Conservation (phyloP, 1,139 yeast species). For the Pichia sp. region DNA sequence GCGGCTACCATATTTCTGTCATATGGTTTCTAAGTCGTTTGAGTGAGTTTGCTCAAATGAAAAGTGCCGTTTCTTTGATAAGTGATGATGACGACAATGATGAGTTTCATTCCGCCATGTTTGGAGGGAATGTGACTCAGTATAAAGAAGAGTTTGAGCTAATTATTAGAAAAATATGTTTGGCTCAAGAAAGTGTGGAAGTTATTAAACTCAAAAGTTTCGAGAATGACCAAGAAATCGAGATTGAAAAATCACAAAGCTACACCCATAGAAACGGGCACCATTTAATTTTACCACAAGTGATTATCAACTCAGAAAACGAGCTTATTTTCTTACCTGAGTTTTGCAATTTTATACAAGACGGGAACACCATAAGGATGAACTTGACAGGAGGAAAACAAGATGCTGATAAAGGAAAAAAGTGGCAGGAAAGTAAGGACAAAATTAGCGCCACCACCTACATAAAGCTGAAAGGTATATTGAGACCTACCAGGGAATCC, state of each 20-base stretch:
- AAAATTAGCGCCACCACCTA: neutral
- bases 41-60: conserved; percentile 27
- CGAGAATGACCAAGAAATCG: neutral
- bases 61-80: conserved; percentile 22
- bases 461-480: conserved; percentile 19
- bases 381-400: neutral
- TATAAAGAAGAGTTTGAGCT: conserved; percentile 2
- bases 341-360: conserved; percentile 5
- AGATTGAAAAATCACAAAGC: neutral
- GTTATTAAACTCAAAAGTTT: neutral
- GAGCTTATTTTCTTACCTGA: conserved; percentile 11
- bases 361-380: conserved; percentile 2
- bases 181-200: conserved; percentile 9
- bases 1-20: conserved; percentile 41
- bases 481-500: conserved; percentile 20
- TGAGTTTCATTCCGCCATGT: neutral
- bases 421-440: neutral
- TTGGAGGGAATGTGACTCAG: conserved; percentile 2
- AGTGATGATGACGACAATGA: conserved; percentile 23
- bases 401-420: neutral
- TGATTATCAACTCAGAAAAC: conserved; percentile 1
- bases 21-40: conserved; percentile 41
- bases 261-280: neutral
- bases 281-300: conserved; percentile 12
- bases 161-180: conserved; percentile 6